A percentile compares a stretch with the other conserved stretches of the same genome.
Evolutionary conservation across 352 stramenopile species (phyloP).

Genomic region (Phytophthora podocarpi): DNA sequence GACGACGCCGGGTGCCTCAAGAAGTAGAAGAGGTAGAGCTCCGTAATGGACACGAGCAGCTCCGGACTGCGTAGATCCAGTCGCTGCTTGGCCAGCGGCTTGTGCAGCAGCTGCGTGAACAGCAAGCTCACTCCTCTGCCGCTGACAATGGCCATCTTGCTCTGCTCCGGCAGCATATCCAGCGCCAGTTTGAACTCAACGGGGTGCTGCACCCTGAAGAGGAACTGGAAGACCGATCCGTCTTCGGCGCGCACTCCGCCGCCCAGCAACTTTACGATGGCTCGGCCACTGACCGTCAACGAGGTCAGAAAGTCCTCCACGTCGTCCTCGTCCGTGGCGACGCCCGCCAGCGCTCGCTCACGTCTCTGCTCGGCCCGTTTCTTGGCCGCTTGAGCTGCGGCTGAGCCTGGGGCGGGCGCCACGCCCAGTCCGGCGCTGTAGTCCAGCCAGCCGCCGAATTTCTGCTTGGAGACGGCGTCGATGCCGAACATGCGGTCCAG

Average conservation of each 20-base stretch:
- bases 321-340: conserved; percentile 59
- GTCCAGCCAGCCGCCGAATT: conserved; percentile 84
- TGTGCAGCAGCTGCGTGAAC: conserved; percentile 86
- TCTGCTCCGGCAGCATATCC: conserved; percentile 81
- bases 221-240: conserved; percentile 80
- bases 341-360: conserved; percentile 39
- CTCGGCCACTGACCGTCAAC: conserved; percentile 54
- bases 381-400: conserved; percentile 20
- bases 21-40: conserved; percentile 88
- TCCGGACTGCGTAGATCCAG: conserved; percentile 77
- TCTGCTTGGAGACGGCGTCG: conserved; percentile 77
- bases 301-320: conserved; percentile 57
- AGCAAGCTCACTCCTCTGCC: conserved; percentile 68
- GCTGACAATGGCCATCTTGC: conserved; percentile 77
- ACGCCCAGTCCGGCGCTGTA: conserved; percentile 62
- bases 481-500: conserved; percentile 80
- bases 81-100: conserved; percentile 77
- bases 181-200: conserved; percentile 86
- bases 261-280: conserved; percentile 64
- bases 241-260: conserved; percentile 65
- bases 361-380: conserved; percentile 48
- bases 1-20: conserved; percentile 76
- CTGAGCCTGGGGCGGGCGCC: conserved; percentile 17
- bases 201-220: conserved; percentile 75
- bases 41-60: conserved; percentile 84